Percentiles rank a stretch among this genome's conserved stretches.
Conservation (phyloP, 257 asterid species). For the Perilla frutescens region DNA sequence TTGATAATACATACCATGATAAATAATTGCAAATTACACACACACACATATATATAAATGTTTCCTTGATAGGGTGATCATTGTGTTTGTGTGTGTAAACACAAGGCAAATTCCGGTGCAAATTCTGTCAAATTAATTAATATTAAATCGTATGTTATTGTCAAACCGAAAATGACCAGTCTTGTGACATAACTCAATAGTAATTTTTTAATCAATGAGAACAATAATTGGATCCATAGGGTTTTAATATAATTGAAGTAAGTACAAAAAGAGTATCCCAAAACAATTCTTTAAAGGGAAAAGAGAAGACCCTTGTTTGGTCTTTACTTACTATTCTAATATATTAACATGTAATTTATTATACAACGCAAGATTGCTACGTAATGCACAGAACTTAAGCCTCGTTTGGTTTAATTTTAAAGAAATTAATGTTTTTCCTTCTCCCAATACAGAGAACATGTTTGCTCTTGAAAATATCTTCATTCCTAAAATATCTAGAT, state of each 20-base stretch:
- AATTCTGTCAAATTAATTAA: conserved; percentile 24
- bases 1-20: too few species aligned
- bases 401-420: conserved; percentile 16
- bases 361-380: conserved; percentile 41
- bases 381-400: conserved; percentile 13
- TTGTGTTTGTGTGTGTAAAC: conserved; percentile 28
- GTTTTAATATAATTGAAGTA: conserved; percentile 24
- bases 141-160: conserved; percentile 8
- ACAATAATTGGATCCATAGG: conserved; percentile 55
- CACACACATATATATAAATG: background rate
- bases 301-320: conserved; percentile 43
- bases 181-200: conserved; percentile 35
- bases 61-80: conserved; percentile 32
- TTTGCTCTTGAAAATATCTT: conserved; percentile 8
- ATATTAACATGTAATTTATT: background rate
- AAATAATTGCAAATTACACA: background rate
- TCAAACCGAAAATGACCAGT: conserved; percentile 52
- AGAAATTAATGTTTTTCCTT: background rate
- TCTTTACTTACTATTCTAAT: conserved; percentile 13
- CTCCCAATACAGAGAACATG: background rate
- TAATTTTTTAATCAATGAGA: conserved; percentile 30
- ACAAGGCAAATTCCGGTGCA: conserved; percentile 28
- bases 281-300: conserved; percentile 28
- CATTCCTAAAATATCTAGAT: too few species aligned
- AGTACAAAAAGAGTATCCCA: conserved; percentile 42